phyloP scores from a whole-genome alignment of 345 rosid genomes.

The Brassica juncea region DNA sequence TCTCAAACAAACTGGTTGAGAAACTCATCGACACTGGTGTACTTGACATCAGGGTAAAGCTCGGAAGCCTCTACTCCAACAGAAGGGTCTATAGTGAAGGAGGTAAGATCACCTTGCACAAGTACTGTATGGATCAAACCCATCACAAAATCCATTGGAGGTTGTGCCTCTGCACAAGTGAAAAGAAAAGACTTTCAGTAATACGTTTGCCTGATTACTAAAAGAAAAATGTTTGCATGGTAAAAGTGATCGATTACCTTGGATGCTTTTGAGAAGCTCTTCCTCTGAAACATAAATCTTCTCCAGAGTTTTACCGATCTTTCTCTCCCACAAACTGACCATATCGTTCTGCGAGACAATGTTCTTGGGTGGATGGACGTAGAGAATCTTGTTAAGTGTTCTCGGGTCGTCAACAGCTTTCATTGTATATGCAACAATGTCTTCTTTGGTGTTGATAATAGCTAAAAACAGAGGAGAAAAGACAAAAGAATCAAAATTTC shows the following conservation, averaged over 20 bases:
- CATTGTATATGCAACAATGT: slow-evolving; percentile 68
- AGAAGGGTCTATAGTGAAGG: slow-evolving; percentile 40
- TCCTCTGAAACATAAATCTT: slow-evolving; percentile 59
- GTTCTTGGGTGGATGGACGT: slow-evolving; percentile 72
- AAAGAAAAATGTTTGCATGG: not conserved
- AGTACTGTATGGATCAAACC: slow-evolving; percentile 40
- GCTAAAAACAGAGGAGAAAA: slow-evolving; percentile 41
- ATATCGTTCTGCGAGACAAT: slow-evolving; percentile 69
- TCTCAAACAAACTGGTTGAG: slow-evolving; percentile 43
- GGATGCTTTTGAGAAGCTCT: slow-evolving; percentile 58
- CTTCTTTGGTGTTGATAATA: slow-evolving; percentile 60
- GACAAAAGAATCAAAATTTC: not conserved
- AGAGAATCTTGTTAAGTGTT: slow-evolving; percentile 58
- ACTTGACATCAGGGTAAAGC: slow-evolving; percentile 61
- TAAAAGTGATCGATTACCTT: slow-evolving; percentile 46
- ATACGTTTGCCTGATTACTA: not conserved
- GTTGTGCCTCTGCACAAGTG: slow-evolving; percentile 56
- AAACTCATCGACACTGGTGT: slow-evolving; percentile 47
- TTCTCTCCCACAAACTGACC: slow-evolving; percentile 66
- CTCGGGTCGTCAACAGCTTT: slow-evolving; percentile 67
- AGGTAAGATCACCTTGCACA: slow-evolving; percentile 48
- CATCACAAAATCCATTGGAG: slow-evolving; percentile 44
- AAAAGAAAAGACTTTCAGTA: not conserved
- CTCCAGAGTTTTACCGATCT: slow-evolving; percentile 62
- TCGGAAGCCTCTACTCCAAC: slow-evolving; percentile 59